Percentiles rank a stretch among this genome's conserved stretches.
Conservation (phyloP, 495 filamentous ascomycete species). For the Friedmanniomyces endolithicus region DNA sequence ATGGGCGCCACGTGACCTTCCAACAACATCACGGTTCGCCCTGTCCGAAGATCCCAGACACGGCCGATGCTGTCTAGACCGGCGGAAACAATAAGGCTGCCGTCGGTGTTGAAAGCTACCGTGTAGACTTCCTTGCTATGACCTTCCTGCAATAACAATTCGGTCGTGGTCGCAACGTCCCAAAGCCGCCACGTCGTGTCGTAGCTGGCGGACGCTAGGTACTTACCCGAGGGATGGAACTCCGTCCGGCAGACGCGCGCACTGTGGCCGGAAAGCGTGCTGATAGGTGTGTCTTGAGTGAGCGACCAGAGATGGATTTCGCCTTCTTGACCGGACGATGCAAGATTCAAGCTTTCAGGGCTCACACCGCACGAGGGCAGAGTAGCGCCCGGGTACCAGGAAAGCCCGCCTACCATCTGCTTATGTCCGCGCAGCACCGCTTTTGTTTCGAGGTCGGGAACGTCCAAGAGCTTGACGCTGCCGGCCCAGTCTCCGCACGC, state of each 20-base stretch:
- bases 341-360: constrained; percentile 64
- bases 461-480: constrained; percentile 68
- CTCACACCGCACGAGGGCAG: constrained; percentile 56
- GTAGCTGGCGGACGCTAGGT: constrained; percentile 84
- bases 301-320: constrained; percentile 85
- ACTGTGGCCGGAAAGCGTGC: constrained; percentile 73
- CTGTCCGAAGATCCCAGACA: constrained; percentile 93
- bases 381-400: constrained; percentile 82
- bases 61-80: constrained; percentile 89
- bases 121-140: constrained; percentile 87
- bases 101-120: constrained; percentile 78
- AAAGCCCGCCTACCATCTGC: constrained; percentile 75
- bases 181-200: constrained; percentile 96
- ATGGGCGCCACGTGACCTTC: constrained; percentile 91
- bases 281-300: constrained; percentile 64
- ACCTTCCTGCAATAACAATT: constrained; percentile 84
- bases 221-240: constrained; percentile 84
- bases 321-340: constrained; percentile 83
- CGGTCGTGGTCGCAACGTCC: constrained; percentile 76
- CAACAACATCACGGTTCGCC: constrained; percentile 88
- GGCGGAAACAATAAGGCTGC: constrained; percentile 76
- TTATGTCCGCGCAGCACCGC: constrained; percentile 65
- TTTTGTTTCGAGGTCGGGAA: constrained; percentile 70
- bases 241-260: constrained; percentile 83
- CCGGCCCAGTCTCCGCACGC: constrained; percentile 89